Percentiles rank a stretch among this genome's conserved stretches.
These are phyloP conservation scores for Apiospora phragmitis DNA, from an alignment of 2,329 filamentous ascomycete species.

Conservation along the genomic window DNA sequence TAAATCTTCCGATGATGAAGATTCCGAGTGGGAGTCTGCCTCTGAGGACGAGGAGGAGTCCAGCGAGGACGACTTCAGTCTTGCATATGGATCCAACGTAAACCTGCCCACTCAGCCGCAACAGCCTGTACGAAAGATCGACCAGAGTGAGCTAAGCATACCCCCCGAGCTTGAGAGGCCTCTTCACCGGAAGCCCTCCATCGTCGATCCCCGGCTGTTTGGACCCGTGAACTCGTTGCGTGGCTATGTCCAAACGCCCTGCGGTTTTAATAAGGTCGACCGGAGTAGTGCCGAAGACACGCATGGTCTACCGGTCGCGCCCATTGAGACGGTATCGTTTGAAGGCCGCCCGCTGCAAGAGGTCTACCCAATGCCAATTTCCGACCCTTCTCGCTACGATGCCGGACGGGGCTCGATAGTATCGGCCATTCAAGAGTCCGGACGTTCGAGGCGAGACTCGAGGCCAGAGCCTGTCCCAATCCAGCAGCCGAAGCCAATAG, in stretches of 20 bases:
- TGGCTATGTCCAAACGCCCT: slow-evolving; percentile 55
- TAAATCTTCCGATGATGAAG: slow-evolving; percentile 40
- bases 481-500: slow-evolving; percentile 82
- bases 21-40: slow-evolving; percentile 57
- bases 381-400: slow-evolving; percentile 65
- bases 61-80: slow-evolving; percentile 41
- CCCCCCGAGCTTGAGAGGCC: slow-evolving; percentile 21
- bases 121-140: neutral
- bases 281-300: slow-evolving; percentile 30
- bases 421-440: slow-evolving; percentile 40
- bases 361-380: slow-evolving; percentile 66
- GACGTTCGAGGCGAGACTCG: slow-evolving; percentile 31
- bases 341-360: slow-evolving; percentile 53
- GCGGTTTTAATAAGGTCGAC: slow-evolving; percentile 50
- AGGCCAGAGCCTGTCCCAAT: slow-evolving; percentile 66
- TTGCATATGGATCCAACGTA: slow-evolving; percentile 43
- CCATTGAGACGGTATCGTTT: slow-evolving; percentile 36
- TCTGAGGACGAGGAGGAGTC: slow-evolving; percentile 47
- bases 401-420: slow-evolving; percentile 51
- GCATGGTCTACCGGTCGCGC: slow-evolving; percentile 37
- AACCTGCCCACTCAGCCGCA: slow-evolving; percentile 22
- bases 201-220: slow-evolving; percentile 60
- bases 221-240: slow-evolving; percentile 62
- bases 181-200: slow-evolving; percentile 38
- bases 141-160: slow-evolving; percentile 20